phyloP scores from a whole-genome alignment of 2,329 filamentous ascomycete species.

The Alternaria arborescens region DNA sequence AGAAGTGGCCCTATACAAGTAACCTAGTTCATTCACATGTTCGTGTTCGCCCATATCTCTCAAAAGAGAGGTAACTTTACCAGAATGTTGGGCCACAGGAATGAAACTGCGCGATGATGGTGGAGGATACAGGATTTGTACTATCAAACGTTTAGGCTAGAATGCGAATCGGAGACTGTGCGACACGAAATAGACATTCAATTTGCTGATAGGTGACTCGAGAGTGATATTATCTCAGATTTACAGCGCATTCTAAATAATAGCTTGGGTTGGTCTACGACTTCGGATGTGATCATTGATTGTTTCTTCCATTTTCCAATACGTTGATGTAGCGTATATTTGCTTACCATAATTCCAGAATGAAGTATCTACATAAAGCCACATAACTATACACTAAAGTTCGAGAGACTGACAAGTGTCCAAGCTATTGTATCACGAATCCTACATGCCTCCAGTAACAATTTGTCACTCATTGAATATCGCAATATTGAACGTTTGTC shows the following conservation, averaged over 20 bases:
- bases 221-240: background rate
- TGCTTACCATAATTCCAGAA: background rate
- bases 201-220: background rate
- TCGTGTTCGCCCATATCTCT: background rate
- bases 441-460: background rate
- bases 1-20: slow-evolving; percentile 1
- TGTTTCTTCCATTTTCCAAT: background rate
- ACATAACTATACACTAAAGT: background rate
- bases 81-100: background rate
- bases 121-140: background rate
- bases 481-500: background rate
- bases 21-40: slow-evolving; percentile 19
- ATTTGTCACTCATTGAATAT: background rate
- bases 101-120: background rate
- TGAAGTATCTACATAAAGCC: background rate
- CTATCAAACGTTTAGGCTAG: slow-evolving; percentile 8
- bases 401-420: background rate
- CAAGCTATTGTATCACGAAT: background rate
- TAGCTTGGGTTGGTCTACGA: background rate
- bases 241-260: background rate
- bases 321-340: background rate
- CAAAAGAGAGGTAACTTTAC: background rate
- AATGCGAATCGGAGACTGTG: slow-evolving; percentile 2
- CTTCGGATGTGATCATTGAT: background rate
- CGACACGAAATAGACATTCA: background rate